Evolutionary conservation across 257 asterid genomes (phyloP), one percentile per base, ranked within the genome.

Genomic region (Perilla frutescens): DNA sequence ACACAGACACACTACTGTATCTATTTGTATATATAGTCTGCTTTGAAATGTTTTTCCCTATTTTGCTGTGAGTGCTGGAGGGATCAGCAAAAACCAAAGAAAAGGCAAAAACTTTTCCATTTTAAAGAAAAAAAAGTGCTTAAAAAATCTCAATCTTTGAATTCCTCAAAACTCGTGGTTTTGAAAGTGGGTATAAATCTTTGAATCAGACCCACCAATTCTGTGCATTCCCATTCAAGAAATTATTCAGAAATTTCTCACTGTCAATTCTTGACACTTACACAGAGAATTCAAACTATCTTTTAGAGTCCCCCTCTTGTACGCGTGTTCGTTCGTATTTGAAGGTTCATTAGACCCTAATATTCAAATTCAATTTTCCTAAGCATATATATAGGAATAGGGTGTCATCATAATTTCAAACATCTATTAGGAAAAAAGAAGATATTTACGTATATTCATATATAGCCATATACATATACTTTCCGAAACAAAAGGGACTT

Each of bases 151-250:
- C 75, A 66, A 74, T 63, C 83, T 83, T 89, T 89, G 96, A 89
- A 87, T 80, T 31, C 66, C 76, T 80, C 89, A 85, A 77, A 59
- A 29, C 79, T 80, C 87, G 86, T 84, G 84, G 14, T 39, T 62
- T 65, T 70, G 81, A 78, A 82, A 79, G 70, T 77, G 74, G 66
- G 81, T 57, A 57, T 36, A 72, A 79, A 72, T 47, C 78, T 72
- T 77, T 80, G 81, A 78, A 74, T 15, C 29, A 62, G 51, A 74
- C 79, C 70, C 77, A 67, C 68, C 68, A 39, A 65, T 73, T 83
- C 81, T 80, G 83, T 48, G 44, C 67, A 45, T 71, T 78, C 85
- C 77, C 74, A 80, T 65, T 43, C 76, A 68, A 37, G 81, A 79
- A 81, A 77, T 12, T 48, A 5, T 32, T 61, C 8, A 65, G 84